Base-by-base conservation (phyloP, 306 rosid species). In the Fragaria nilgerrensis region DNA sequence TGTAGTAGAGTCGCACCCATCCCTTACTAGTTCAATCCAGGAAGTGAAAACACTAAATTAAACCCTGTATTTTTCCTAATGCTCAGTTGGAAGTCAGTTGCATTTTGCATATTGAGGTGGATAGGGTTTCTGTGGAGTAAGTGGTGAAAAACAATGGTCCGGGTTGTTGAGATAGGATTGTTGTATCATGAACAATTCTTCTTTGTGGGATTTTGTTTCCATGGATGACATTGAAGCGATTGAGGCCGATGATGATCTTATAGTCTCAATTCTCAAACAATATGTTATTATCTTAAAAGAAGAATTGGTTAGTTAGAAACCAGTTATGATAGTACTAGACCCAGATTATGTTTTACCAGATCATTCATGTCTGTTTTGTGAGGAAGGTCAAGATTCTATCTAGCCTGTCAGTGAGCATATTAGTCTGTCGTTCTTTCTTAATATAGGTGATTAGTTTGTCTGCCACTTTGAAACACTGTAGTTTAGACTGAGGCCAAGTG, bases 401-500 rank as follows among this genome's bases (percentile, higher is more conserved):
- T 23, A 27, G 39, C 56, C 71, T 32, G n/a, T 76, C 58, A 70
- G 23, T 20, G 59, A 53, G 23, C 67, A 36, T 23, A 39, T 39
- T 39, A 75, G 83, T 66, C 23, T 71, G 20, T 53, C 25, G 59
- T 75, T 66, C 23, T 71, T 52, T 53, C 25, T 53, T 53, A 53
- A 53, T 53, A 7, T 20, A 20, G 25, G 25, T 53, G 61, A 20
- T 53, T 53, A 53, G 27, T 53, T 25, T 53, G 78, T 76, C 81
- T 25, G 74, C 84, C 75, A 82, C 79, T 82, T 20, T 0, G 29
- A 13, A 7, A 15, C 32, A 56, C 53, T 72, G 71, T 34, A 9
- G 75, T 43, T 72, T 39, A 73, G 65, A 41, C 52, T 13, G 48
- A 44, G 79, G 23, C 27, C 67, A 59, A 48, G 82, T 77, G 72